Percentiles rank a stretch among this genome's conserved stretches.
Evolutionary conservation across 805 yeast species (phyloP).

Genomic region (Yamadazyma insecticola): DNA sequence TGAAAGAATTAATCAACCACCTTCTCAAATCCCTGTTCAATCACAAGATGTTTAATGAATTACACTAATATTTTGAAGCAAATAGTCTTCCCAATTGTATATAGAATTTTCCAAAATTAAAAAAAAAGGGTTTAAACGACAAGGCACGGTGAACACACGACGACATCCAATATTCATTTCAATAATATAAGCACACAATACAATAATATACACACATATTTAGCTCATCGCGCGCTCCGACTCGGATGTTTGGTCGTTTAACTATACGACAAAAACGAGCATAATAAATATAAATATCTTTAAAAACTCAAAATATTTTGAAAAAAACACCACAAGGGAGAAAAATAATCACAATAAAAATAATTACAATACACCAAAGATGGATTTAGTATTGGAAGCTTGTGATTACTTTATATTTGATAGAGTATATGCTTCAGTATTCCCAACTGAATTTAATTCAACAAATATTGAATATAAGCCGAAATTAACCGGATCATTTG

Average conservation of each 20-base stretch:
- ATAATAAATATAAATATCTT: slow-evolving; percentile 3
- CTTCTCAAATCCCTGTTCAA: slow-evolving; percentile 9
- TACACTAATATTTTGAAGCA: too few species aligned
- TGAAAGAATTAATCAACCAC: slow-evolving; percentile 50
- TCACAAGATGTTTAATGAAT: background rate
- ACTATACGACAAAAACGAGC: slow-evolving; percentile 4
- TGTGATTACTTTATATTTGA: slow-evolving; percentile 74
- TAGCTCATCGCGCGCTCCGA: too few species aligned
- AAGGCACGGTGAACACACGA: too few species aligned
- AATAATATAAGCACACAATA: too few species aligned
- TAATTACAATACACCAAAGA: slow-evolving; percentile 30
- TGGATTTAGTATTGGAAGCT: slow-evolving; percentile 90
- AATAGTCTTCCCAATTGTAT: too few species aligned
- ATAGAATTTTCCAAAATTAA: too few species aligned
- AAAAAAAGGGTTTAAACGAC: too few species aligned
- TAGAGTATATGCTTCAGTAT: slow-evolving; percentile 59
- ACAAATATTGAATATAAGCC: slow-evolving; percentile 5
- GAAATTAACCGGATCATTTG: slow-evolving; percentile 4
- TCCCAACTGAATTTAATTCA: slow-evolving; percentile 27
- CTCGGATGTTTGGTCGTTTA: slow-evolving; percentile 3
- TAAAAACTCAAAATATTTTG: background rate
- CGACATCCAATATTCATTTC: too few species aligned
- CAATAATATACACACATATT: too few species aligned
- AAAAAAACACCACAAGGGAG: background rate
- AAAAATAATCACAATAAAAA: background rate